Percentiles rank a stretch among this genome's conserved stretches.
These are phyloP conservation scores for Leccinum cinnamomeum DNA, from an alignment of 1,284 basidiomycete species.

Conservation along the genomic window DNA sequence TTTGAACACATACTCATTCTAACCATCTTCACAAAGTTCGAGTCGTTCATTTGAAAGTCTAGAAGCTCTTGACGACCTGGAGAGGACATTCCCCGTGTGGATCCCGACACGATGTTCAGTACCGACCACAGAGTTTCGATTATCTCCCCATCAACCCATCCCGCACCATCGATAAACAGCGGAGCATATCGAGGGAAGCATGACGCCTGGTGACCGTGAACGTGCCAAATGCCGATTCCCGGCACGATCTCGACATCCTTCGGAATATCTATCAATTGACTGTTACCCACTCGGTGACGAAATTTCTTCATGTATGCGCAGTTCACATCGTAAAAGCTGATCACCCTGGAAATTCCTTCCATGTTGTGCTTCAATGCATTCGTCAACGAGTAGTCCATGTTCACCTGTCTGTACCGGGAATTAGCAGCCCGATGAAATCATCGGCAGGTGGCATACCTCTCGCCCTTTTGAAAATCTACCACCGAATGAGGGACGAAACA, in stretches of 20 bases:
- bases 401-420: constrained; percentile 13
- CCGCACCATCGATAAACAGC: not conserved
- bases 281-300: not conserved
- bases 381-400: constrained; percentile 25
- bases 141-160: not conserved
- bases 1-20: not conserved
- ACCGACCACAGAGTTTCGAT: not conserved
- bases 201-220: constrained; percentile 8
- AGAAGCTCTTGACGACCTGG: not conserved
- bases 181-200: constrained; percentile 8
- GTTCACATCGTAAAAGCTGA: constrained; percentile 16
- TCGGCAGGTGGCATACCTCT: not conserved
- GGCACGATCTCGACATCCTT: not conserved
- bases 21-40: not conserved
- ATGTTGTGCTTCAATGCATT: constrained; percentile 11
- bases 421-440: not conserved
- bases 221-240: constrained; percentile 16
- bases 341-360: not conserved
- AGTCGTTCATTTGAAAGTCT: not conserved
- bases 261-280: not conserved
- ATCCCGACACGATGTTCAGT: not conserved
- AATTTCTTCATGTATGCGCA: constrained; percentile 15
- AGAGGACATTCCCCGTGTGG: not conserved
- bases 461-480: constrained; percentile 3
- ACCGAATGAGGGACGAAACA: constrained; percentile 20